These are phyloP conservation scores for Teratosphaeria nubilosa DNA, from an alignment of 2,329 filamentous ascomycete genomes.

Conservation along the genomic window DNA sequence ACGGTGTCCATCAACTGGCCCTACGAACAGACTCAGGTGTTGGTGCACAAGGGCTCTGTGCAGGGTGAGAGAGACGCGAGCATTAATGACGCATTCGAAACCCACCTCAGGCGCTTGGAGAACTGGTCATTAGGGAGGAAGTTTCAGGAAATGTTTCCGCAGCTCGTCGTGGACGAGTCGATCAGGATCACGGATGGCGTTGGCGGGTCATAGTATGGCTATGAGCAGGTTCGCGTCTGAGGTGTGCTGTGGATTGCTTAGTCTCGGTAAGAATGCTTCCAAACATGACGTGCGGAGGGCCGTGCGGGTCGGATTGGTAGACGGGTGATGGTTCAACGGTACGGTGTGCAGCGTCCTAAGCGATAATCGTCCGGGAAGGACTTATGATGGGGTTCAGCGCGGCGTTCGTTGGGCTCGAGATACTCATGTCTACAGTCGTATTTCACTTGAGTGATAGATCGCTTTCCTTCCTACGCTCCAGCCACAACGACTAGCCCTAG, in stretches of 20 bases:
- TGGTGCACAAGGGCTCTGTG: slow-evolving; percentile 32
- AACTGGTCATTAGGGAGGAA: slow-evolving; percentile 72
- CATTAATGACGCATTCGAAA: slow-evolving; percentile 80
- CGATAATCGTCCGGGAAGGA: background rate
- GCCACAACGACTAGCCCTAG: no score
- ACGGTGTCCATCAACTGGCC: slow-evolving; percentile 76
- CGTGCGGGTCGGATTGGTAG: no score
- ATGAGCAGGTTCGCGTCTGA: background rate
- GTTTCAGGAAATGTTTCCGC: slow-evolving; percentile 21
- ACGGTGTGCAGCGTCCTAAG: background rate
- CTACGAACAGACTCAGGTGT: slow-evolving; percentile 61
- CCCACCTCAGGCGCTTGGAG: slow-evolving; percentile 60
- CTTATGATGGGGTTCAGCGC: background rate
- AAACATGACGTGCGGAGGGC: background rate
- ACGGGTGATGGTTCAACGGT: no score
- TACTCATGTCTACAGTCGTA: no score
- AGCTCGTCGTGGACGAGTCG: slow-evolving; percentile 15
- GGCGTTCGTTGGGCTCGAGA: background rate
- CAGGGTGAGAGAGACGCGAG: slow-evolving; percentile 41
- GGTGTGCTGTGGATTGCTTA: background rate
- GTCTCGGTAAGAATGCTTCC: background rate
- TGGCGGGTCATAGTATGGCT: background rate
- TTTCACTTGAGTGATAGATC: no score
- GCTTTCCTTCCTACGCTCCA: background rate
- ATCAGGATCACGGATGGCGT: background rate